A percentile compares a stretch with the other conserved stretches of the same genome.
Evolutionary conservation across 169 alveolate genomes (phyloP).

Genomic region (Fabrea salina): DNA sequence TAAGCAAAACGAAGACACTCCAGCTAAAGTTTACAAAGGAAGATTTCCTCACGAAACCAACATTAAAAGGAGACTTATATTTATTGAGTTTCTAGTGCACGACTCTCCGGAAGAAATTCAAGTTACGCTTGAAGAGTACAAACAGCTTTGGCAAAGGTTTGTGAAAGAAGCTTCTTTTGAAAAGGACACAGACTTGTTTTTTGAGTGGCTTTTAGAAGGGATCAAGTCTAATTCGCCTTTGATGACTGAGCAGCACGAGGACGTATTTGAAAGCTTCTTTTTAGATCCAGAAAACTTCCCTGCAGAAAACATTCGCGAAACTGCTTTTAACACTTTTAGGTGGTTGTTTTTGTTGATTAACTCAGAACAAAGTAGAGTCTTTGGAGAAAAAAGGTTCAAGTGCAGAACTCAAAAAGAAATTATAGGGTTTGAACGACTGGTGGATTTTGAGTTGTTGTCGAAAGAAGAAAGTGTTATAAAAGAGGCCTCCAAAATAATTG

Average conservation of each 20-base stretch:
- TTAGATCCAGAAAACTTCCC: background rate
- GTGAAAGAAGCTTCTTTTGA: slow-evolving; percentile 21
- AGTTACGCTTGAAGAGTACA: slow-evolving; percentile 36
- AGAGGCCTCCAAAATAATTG: background rate
- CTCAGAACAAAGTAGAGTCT: background rate
- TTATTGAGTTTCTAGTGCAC: slow-evolving; percentile 39
- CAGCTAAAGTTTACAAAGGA: slow-evolving; percentile 33
- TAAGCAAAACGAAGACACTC: background rate
- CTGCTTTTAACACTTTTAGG: background rate
- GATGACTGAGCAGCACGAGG: background rate
- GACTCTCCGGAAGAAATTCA: background rate
- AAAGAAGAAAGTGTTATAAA: background rate
- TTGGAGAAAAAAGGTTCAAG: background rate
- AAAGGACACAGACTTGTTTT: slow-evolving; percentile 29
- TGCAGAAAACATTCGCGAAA: background rate
- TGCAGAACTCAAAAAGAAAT: background rate
- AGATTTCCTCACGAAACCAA: slow-evolving; percentile 35
- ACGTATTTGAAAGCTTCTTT: background rate
- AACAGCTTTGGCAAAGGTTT: slow-evolving; percentile 47
- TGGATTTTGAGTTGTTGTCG: background rate
- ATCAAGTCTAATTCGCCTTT: background rate
- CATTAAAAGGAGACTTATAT: slow-evolving; percentile 34
- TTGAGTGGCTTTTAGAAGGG: slow-evolving; percentile 40
- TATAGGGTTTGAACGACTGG: background rate
- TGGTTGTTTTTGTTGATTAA: background rate